Conservation (phyloP, 2,329 filamentous ascomycete species). For the Cladorrhinum sp. region DNA sequence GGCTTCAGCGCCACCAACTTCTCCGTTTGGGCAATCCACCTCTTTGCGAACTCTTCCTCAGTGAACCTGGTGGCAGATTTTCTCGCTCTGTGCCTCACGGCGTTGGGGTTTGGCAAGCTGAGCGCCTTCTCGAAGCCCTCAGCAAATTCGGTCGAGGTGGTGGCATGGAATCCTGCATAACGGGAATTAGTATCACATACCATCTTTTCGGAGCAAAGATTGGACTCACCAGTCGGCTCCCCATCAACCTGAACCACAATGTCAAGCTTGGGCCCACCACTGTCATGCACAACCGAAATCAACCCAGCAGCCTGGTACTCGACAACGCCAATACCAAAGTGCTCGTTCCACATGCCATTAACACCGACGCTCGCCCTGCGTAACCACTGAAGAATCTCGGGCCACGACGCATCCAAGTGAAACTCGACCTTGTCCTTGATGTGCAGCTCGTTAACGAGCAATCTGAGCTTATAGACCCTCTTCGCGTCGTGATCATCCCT, state of each 20-base stretch:
- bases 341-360: slow-evolving; percentile 99
- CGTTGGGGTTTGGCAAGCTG: slow-evolving; percentile 66
- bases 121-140: slow-evolving; percentile 76
- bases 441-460: slow-evolving; percentile 81
- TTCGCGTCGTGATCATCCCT: slow-evolving; percentile 77
- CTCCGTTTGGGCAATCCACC: slow-evolving; percentile 75
- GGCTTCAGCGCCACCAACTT: slow-evolving; percentile 53
- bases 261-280: slow-evolving; percentile 87
- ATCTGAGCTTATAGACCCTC: slow-evolving; percentile 80
- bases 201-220: background rate
- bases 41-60: slow-evolving; percentile 76
- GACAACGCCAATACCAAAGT: slow-evolving; percentile 97
- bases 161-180: slow-evolving; percentile 74
- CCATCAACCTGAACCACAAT: slow-evolving; percentile 83
- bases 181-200: slow-evolving; percentile 22
- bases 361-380: slow-evolving; percentile 77
- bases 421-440: slow-evolving; percentile 85
- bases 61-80: slow-evolving; percentile 80
- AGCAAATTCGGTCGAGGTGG: slow-evolving; percentile 75
- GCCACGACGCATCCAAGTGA: slow-evolving; percentile 85
- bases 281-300: slow-evolving; percentile 89
- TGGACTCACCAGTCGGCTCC: slow-evolving; percentile 67
- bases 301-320: slow-evolving; percentile 96
- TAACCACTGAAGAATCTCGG: slow-evolving; percentile 78
- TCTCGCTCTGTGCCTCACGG: slow-evolving; percentile 72